A percentile compares a stretch with the other conserved stretches of the same genome.
phyloP scores from a whole-genome alignment of 208 protist genomes.

The Leptomonas pyrrhocoris region DNA sequence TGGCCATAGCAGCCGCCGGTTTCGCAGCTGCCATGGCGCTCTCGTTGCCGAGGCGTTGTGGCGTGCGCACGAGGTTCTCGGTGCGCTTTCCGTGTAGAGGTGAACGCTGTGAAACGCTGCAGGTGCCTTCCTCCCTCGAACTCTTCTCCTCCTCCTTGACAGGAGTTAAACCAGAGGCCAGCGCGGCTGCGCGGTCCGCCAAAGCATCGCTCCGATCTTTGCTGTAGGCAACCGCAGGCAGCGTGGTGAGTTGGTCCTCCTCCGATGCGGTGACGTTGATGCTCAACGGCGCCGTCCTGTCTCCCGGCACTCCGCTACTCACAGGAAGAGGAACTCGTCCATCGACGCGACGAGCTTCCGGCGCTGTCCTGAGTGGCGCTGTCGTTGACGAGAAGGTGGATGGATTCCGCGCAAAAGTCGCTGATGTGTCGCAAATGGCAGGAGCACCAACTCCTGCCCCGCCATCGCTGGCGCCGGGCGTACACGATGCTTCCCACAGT shows the following conservation, averaged over 20 bases:
- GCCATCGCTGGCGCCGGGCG: not conserved
- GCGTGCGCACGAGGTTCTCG: not conserved
- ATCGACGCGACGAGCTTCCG: not conserved
- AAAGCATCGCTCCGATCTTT: not conserved
- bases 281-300: slow-evolving; percentile 17
- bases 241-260: not conserved
- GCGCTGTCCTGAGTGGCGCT: not conserved
- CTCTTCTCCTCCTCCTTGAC: not conserved
- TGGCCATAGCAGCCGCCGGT: not conserved
- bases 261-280: slow-evolving; percentile 25
- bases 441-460: too few relatives aligned
- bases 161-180: not conserved
- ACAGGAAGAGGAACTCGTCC: not conserved
- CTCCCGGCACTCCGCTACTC: not conserved
- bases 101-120: not conserved
- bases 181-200: not conserved
- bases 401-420: too few relatives aligned
- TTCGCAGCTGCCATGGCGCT: not conserved
- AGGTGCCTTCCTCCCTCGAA: not conserved
- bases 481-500: not conserved
- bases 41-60: not conserved
- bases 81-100: not conserved
- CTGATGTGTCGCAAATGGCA: too few relatives aligned
- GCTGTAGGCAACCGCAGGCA: not conserved
- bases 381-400: too few relatives aligned